Evolutionary conservation across 345 rosid species (phyloP), one percentile per base, ranked within the genome.

Genomic region (Gossypium raimondii): DNA sequence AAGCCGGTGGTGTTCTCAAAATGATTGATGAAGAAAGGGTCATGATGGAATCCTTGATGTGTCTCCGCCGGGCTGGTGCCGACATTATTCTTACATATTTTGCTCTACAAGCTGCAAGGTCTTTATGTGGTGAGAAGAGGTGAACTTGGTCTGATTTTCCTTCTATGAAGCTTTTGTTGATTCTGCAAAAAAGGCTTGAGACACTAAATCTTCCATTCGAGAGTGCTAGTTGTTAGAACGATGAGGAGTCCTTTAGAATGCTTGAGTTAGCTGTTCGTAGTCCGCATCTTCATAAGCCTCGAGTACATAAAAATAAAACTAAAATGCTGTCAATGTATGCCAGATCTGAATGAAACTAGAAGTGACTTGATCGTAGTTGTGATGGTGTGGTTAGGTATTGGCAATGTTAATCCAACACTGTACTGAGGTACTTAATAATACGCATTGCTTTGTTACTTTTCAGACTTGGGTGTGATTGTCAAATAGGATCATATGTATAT

Each of bases 21-120:
- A 95, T 95, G 97, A 92, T 93, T 14, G 96, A 95, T 45, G 99
- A 93, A 78, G 93, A 95, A 75, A 87, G 77, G 74, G 96, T 93
- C 7, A 95, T 90, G 99, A 87, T 95, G 97, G 98, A 95, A 73
- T 93, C 99, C 27, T 73, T 95, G 81, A 81, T 81, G 77, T 95
- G 98, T 76, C 82, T 95, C 57, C 87, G 98, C 47, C 86, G 98
- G 41, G 98, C 96, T 72, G 98, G 99, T 59, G 96, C 98, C 0
- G 92, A 93, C 61, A 79, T 93, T 70, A 91, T 93, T 70, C 85
- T 93, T 25, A 93, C 99, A 0, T 94, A 94, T 73, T 94, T 94
- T 72, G 98, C 98, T 75, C 84, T 92, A 17, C 92, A 89, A 82
- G 99, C 99, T 75, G 98, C 97, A 56, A 81, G 87, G 80, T 71